Evolutionary conservation across 2,329 filamentous ascomycete species (phyloP).

Genomic region (Apiospora rasikravindrae): DNA sequence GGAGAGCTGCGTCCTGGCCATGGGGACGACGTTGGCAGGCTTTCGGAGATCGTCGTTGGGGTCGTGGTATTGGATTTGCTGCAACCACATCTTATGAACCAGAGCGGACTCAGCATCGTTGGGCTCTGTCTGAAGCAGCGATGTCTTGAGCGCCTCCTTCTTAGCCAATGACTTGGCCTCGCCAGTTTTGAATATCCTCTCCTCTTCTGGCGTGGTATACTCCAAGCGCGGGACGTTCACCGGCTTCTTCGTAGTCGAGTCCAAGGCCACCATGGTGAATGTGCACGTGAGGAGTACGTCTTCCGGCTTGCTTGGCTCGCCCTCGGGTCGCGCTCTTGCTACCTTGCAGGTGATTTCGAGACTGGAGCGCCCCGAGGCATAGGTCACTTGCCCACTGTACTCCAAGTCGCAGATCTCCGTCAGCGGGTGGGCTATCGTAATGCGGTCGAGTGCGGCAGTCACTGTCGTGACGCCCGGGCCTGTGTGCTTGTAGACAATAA

Average conservation of each 20-base stretch:
- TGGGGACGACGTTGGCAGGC: slow-evolving; percentile 54
- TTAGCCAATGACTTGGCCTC: slow-evolving; percentile 65
- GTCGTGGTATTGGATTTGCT: slow-evolving; percentile 65
- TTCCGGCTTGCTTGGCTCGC: slow-evolving; percentile 54
- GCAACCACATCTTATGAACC: slow-evolving; percentile 76
- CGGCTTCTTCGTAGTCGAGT: slow-evolving; percentile 69
- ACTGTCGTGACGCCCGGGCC: slow-evolving; percentile 59
- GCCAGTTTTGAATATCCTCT: slow-evolving; percentile 65
- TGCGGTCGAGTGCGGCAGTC: slow-evolving; percentile 55
- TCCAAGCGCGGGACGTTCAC: slow-evolving; percentile 63
- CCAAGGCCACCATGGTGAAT: slow-evolving; percentile 79
- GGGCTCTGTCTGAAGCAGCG: slow-evolving; percentile 69
- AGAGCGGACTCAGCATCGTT: slow-evolving; percentile 74
- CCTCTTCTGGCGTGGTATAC: slow-evolving; percentile 67
- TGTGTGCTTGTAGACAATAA: slow-evolving; percentile 74
- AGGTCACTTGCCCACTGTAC: slow-evolving; percentile 66
- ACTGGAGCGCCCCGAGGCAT: slow-evolving; percentile 74
- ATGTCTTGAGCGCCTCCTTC: slow-evolving; percentile 65
- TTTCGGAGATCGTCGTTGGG: slow-evolving; percentile 39
- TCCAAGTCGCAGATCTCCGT: slow-evolving; percentile 81
- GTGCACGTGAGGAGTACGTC: slow-evolving; percentile 55
- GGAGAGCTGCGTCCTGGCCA: slow-evolving; percentile 62
- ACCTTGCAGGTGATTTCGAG: slow-evolving; percentile 78
- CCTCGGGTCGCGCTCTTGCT: slow-evolving; percentile 66
- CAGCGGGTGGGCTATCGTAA: slow-evolving; percentile 69